Conservation (phyloP, 176 grass and related monocot genomes). For the Tuctoria greenei region DNA sequence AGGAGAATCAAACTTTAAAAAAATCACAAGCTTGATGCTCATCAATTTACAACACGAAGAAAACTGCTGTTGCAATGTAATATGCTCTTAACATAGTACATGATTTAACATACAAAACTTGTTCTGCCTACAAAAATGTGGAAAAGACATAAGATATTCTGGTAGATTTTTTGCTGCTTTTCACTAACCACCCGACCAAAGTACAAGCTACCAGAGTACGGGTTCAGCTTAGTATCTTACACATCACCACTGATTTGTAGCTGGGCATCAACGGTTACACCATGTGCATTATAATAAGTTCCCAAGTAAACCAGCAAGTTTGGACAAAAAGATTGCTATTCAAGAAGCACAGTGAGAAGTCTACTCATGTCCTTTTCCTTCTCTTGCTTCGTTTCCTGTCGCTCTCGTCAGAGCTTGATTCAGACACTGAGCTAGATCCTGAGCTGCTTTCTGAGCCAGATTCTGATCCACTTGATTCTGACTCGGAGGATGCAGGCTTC, state of each 20-base stretch:
- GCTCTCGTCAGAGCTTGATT: conserved; percentile 63
- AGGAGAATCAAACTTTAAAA: neutral
- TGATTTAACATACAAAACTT: conserved; percentile 22
- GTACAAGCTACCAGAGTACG: neutral
- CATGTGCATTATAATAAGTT: neutral
- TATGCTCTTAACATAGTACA: neutral
- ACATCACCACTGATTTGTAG: neutral
- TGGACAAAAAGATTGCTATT: conserved; percentile 13
- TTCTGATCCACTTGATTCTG: conserved; percentile 53
- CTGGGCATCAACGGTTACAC: conserved; percentile 1
- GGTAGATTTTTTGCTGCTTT: neutral
- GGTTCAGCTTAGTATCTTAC: conserved; percentile 23
- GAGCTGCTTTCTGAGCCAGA: conserved; percentile 45
- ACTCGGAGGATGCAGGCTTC: conserved; percentile 44
- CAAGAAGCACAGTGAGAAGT: neutral
- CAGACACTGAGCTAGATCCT: conserved; percentile 46
- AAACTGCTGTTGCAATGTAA: neutral
- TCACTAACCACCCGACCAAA: neutral
- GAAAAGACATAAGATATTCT: neutral
- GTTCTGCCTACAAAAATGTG: neutral
- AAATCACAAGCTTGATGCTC: neutral
- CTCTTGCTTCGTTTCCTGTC: conserved; percentile 57
- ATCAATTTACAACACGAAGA: neutral
- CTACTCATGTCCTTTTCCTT: conserved; percentile 50
- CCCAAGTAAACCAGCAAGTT: conserved; percentile 8